Conservation (phyloP, 148 eudicot genomes). For the Cornus kousa region DNA sequence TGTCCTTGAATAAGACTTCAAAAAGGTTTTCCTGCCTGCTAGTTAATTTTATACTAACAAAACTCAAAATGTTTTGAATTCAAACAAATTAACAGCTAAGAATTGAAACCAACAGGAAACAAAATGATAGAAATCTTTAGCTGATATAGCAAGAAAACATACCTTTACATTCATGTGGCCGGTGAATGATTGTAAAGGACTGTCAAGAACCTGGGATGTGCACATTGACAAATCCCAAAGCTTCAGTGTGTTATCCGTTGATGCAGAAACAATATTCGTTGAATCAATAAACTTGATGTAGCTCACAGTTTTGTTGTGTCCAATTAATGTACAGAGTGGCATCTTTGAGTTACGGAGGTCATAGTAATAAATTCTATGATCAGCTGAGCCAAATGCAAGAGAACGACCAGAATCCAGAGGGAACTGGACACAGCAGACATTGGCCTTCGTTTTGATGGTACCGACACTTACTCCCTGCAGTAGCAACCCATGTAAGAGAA, state of each 20-base stretch:
- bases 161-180: constrained; percentile 96
- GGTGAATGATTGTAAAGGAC: constrained; percentile 80
- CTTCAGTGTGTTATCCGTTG: constrained; percentile 89
- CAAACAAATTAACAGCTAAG: not conserved
- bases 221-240: constrained; percentile 93
- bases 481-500: constrained; percentile 51
- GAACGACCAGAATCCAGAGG: constrained; percentile 68
- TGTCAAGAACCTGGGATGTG: constrained; percentile 68
- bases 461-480: constrained; percentile 91
- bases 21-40: not conserved
- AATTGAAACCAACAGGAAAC: not conserved
- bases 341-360: constrained; percentile 79
- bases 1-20: not conserved
- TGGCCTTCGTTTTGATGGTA: constrained; percentile 91
- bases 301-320: constrained; percentile 95
- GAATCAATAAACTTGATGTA: constrained; percentile 92
- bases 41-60: not conserved
- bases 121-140: not conserved
- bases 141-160: not conserved
- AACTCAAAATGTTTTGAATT: no score
- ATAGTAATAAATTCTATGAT: constrained; percentile 82
- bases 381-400: constrained; percentile 98
- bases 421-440: constrained; percentile 93
- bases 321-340: constrained; percentile 80
- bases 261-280: constrained; percentile 71